Conservation (phyloP, 768 basidiomycete genomes). For the Cantharellus cinnabarinus region DNA sequence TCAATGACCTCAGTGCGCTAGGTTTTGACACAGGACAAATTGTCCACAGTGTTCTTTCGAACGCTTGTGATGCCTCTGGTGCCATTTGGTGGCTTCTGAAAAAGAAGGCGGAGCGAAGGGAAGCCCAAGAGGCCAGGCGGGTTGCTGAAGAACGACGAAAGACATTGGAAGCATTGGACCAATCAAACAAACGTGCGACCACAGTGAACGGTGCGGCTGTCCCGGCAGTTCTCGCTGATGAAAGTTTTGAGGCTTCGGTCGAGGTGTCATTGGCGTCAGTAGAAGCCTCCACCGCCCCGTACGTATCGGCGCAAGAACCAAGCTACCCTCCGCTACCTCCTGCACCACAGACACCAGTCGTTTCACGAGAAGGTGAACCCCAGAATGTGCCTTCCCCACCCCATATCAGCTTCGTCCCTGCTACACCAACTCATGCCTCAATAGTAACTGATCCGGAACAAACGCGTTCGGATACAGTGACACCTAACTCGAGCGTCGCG, state of each 20-base stretch:
- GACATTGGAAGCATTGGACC: background rate
- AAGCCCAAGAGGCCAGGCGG: conserved; percentile 10
- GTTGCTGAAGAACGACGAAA: conserved; percentile 6
- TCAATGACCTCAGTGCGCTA: conserved; percentile 50
- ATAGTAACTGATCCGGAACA: background rate
- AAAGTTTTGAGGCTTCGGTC: background rate
- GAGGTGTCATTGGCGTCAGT: background rate
- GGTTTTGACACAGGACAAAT: conserved; percentile 92
- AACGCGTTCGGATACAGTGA: conserved; percentile 30
- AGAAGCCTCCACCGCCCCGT: too few species aligned
- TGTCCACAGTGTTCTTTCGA: conserved; percentile 74
- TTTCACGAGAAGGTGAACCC: background rate
- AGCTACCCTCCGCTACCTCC: conserved; percentile 10
- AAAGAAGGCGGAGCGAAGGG: conserved; percentile 51
- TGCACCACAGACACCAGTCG: background rate
- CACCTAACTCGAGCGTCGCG: conserved; percentile 21
- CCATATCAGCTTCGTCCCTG: conserved; percentile 51
- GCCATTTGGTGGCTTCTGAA: conserved; percentile 95
- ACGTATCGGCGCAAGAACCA: background rate
- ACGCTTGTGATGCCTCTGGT: conserved; percentile 83
- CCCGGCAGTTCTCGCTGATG: background rate
- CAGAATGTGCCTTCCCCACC: conserved; percentile 25
- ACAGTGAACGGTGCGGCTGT: background rate
- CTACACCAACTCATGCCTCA: conserved; percentile 26
- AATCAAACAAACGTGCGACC: background rate